Evolutionary conservation across 495 filamentous ascomycete genomes (phyloP).

Genomic region (Hyaloscypha finlandica): DNA sequence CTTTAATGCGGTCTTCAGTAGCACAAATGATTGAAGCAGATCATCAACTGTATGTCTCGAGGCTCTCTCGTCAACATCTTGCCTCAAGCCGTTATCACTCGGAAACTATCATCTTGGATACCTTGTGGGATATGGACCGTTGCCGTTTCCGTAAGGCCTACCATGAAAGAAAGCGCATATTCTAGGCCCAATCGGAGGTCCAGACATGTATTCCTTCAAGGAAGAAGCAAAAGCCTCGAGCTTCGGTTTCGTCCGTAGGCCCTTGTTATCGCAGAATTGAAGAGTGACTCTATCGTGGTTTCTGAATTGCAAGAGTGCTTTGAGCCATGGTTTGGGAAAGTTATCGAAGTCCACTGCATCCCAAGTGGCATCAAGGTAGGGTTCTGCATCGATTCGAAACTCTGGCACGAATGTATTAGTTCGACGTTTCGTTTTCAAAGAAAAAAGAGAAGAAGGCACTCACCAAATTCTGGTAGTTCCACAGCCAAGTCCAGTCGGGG

Average conservation of each 20-base stretch:
- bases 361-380: too few relatives aligned
- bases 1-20: too few relatives aligned
- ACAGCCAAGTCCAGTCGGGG: slow-evolving; percentile 15
- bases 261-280: slow-evolving; percentile 13
- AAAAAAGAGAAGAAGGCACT: too few relatives aligned
- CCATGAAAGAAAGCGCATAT: slow-evolving; percentile 14
- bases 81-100: too few relatives aligned
- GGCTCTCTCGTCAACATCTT: too few relatives aligned
- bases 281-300: background rate
- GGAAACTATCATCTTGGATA: too few relatives aligned
- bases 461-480: slow-evolving; percentile 3
- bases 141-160: background rate
- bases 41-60: too few relatives aligned
- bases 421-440: too few relatives aligned
- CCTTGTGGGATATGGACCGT: background rate
- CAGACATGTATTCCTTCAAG: slow-evolving; percentile 3
- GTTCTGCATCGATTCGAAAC: too few relatives aligned
- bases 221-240: slow-evolving; percentile 1
- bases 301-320: slow-evolving; percentile 15
- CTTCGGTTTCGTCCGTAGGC: background rate
- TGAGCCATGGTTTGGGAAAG: background rate
- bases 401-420: too few relatives aligned
- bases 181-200: slow-evolving; percentile 4
- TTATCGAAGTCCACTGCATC: too few relatives aligned
- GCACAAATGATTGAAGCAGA: too few relatives aligned